These are phyloP conservation scores for Hansenula lynferdii DNA, from an alignment of 1,139 yeast genomes.

Conservation along the genomic window DNA sequence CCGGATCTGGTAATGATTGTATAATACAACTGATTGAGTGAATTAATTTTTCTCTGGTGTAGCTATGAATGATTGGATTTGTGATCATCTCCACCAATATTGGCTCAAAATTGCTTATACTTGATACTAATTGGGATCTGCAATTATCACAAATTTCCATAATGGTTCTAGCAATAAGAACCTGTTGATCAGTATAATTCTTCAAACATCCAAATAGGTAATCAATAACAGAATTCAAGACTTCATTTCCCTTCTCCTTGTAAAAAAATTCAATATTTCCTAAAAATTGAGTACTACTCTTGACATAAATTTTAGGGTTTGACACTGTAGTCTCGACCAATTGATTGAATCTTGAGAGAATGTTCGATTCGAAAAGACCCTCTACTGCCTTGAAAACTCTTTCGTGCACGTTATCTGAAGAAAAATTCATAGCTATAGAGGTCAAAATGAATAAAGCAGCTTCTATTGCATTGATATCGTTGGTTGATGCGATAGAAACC, in stretches of 20 bases:
- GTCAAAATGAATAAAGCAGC: constrained; percentile 59
- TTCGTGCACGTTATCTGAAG: constrained; percentile 23
- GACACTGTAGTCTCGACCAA: constrained; percentile 9
- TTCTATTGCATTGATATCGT: constrained; percentile 52
- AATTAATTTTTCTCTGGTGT: constrained; percentile 56
- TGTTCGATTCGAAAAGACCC: constrained; percentile 24
- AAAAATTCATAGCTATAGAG: constrained; percentile 38
- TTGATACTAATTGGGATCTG: constrained; percentile 39
- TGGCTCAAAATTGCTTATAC: constrained; percentile 47
- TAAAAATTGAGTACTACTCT: constrained; percentile 47
- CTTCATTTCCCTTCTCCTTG: constrained; percentile 33
- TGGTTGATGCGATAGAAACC: constrained; percentile 31
- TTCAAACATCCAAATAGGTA: constrained; percentile 38
- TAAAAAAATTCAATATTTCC: constrained; percentile 54
- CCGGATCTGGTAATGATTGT: constrained; percentile 45
- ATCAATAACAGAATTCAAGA: constrained; percentile 45
- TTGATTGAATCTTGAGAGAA: constrained; percentile 17
- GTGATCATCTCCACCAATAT: constrained; percentile 49
- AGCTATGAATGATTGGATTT: constrained; percentile 39
- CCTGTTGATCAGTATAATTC: constrained; percentile 20
- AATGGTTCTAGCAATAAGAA: constrained; percentile 54
- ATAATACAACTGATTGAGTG: constrained; percentile 59
- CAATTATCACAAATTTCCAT: constrained; percentile 58
- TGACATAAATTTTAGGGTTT: constrained; percentile 24
- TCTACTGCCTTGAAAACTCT: constrained; percentile 20